These are phyloP conservation scores for Schizochytrium sp. DNA, from an alignment of 108 stramenopile genomes.

Conservation along the genomic window DNA sequence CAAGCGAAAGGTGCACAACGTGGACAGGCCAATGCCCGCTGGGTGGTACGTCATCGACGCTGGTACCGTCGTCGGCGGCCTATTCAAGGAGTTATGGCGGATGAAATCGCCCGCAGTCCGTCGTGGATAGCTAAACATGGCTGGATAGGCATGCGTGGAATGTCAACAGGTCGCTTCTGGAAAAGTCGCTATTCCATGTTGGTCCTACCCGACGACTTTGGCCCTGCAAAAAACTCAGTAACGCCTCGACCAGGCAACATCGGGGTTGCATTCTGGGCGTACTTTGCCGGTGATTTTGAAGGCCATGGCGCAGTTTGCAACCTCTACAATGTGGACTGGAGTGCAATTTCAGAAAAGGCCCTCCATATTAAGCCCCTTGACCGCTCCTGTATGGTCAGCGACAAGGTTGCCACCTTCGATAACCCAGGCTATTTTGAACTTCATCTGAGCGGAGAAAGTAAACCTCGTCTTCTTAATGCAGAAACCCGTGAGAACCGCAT, in stretches of 20 bases:
- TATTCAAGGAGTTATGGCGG: background rate
- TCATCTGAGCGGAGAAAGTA: background rate
- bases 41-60: conserved; percentile 54
- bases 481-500: conserved; percentile 34
- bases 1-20: conserved; percentile 50
- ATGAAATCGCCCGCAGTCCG: background rate
- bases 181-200: conserved; percentile 4
- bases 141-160: conserved; percentile 36
- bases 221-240: background rate
- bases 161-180: conserved; percentile 24
- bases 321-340: conserved; percentile 21
- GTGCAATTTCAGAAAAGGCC: background rate
- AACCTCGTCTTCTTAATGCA: conserved; percentile 39
- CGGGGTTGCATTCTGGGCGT: conserved; percentile 34
- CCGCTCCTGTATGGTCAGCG: conserved; percentile 3
- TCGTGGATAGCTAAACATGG: conserved; percentile 4
- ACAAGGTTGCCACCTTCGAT: conserved; percentile 12
- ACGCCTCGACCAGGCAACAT: background rate
- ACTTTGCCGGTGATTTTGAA: background rate
- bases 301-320: background rate
- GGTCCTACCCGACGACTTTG: background rate
- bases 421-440: conserved; percentile 38
- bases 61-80: conserved; percentile 43
- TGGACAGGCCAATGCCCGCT: conserved; percentile 51
- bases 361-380: conserved; percentile 53